Conservation (phyloP, 2,329 filamentous ascomycete genomes). For the Neofusicoccum sp. region DNA sequence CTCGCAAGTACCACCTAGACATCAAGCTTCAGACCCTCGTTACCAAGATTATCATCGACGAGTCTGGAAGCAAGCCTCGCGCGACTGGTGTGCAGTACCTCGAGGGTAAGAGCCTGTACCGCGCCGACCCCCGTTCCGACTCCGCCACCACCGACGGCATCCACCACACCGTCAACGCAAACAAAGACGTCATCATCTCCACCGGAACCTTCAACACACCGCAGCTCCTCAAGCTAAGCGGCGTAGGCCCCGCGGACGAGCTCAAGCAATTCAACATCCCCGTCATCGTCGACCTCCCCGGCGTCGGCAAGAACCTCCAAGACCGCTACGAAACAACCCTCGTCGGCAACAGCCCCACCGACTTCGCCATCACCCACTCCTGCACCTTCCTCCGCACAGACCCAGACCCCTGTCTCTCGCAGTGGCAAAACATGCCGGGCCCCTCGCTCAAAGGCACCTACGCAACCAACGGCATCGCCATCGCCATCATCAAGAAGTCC, state of each 20-base stretch:
- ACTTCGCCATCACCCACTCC: constrained; percentile 22
- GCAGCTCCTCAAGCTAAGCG: constrained; percentile 66
- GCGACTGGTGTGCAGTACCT: constrained; percentile 49
- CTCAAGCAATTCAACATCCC: constrained; percentile 57
- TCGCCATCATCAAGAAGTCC: constrained; percentile 46
- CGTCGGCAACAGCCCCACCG: constrained; percentile 17
- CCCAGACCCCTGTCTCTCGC: constrained; percentile 43
- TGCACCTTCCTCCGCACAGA: constrained; percentile 38
- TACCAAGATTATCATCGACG: constrained; percentile 67
- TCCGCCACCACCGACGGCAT: constrained; percentile 33
- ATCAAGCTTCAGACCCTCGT: constrained; percentile 64
- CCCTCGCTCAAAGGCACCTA: constrained; percentile 46
- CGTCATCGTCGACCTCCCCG: constrained; percentile 58
- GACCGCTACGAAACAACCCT: constrained; percentile 59
- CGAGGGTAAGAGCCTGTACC: constrained; percentile 43
- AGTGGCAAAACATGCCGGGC: constrained; percentile 1
- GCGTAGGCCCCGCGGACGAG: constrained; percentile 60
- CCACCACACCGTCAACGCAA: constrained; percentile 44
- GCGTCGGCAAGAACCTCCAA: constrained; percentile 66
- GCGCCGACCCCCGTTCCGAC: constrained; percentile 38
- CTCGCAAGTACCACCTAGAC: constrained; percentile 56
- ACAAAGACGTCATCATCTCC: constrained; percentile 49
- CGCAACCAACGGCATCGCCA: constrained; percentile 56
- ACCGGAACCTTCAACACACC: constrained; percentile 64
- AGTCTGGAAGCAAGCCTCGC: constrained; percentile 49